A percentile compares a stretch with the other conserved stretches of the same genome.
Evolutionary conservation across 768 basidiomycete species (phyloP).

Genomic region (Mrakia frigida): DNA sequence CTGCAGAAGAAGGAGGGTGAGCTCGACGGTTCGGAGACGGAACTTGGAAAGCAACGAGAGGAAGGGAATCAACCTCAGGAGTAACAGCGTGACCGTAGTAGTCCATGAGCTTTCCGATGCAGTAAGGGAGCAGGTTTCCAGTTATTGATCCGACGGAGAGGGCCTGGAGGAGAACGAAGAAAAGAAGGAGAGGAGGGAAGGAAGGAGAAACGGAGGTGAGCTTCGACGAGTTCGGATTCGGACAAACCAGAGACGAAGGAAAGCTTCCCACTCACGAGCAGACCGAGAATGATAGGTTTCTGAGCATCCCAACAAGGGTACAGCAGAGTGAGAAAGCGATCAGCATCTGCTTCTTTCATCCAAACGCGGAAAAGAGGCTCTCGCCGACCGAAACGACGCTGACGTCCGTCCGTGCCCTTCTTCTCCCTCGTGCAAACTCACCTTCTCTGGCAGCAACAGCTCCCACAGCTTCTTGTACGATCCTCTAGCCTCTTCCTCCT

Average conservation of each 20-base stretch:
- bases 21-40: not conserved
- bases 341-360: not conserved
- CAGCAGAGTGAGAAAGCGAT: not conserved
- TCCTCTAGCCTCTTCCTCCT: constrained; percentile 20
- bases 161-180: not conserved
- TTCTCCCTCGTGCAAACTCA: not conserved
- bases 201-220: not conserved
- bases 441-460: constrained; percentile 28
- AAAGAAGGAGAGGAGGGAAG: not conserved
- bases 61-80: not conserved
- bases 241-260: too few species aligned
- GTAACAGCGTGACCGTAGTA: constrained; percentile 17
- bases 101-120: constrained; percentile 31
- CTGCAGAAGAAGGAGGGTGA: not conserved
- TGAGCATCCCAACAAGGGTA: not conserved
- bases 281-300: constrained; percentile 19
- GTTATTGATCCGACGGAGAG: constrained; percentile 19
- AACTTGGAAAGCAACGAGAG: not conserved
- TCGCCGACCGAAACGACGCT: not conserved
- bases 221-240: too few species aligned
- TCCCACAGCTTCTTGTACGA: constrained; percentile 21
- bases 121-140: constrained; percentile 27
- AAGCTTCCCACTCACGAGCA: not conserved
- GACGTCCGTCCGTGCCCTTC: not conserved
- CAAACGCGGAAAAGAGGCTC: not conserved